These are phyloP conservation scores for Daldinia eschscholtzii DNA, from an alignment of 2,329 filamentous ascomycete species.

Conservation along the genomic window DNA sequence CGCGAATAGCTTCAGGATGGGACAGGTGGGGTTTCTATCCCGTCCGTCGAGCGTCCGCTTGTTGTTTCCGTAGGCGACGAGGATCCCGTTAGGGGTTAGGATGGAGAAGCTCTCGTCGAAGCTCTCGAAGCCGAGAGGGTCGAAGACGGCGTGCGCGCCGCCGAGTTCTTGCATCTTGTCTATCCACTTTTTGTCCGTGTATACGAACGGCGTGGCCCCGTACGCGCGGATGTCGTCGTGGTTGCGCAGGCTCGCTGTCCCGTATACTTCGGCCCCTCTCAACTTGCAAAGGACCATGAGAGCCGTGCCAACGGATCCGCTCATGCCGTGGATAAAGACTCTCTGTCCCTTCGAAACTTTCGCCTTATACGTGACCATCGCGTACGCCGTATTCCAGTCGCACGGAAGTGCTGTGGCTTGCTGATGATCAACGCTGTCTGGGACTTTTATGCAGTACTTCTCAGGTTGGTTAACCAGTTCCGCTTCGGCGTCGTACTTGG, in stretches of 20 bases:
- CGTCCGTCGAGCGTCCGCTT: constrained; percentile 47
- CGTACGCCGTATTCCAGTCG: constrained; percentile 61
- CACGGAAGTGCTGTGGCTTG: constrained; percentile 58
- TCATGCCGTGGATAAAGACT: constrained; percentile 65
- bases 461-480: constrained; percentile 61
- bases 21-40: constrained; percentile 41
- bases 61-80: constrained; percentile 58
- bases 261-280: constrained; percentile 62
- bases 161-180: constrained; percentile 58
- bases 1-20: constrained; percentile 52
- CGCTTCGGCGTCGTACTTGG: constrained; percentile 59
- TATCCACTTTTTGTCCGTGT: constrained; percentile 65
- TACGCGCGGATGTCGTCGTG: constrained; percentile 56
- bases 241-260: constrained; percentile 62
- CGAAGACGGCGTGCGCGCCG: constrained; percentile 54
- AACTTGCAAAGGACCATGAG: constrained; percentile 58
- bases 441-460: constrained; percentile 60
- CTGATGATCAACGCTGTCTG: constrained; percentile 56
- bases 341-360: constrained; percentile 59
- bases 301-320: constrained; percentile 63
- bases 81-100: constrained; percentile 55
- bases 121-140: constrained; percentile 64
- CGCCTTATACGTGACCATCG: constrained; percentile 54
- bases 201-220: constrained; percentile 60
- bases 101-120: constrained; percentile 64